phyloP scores from a whole-genome alignment of 306 rosid genomes.

The Crotalaria pallida region DNA sequence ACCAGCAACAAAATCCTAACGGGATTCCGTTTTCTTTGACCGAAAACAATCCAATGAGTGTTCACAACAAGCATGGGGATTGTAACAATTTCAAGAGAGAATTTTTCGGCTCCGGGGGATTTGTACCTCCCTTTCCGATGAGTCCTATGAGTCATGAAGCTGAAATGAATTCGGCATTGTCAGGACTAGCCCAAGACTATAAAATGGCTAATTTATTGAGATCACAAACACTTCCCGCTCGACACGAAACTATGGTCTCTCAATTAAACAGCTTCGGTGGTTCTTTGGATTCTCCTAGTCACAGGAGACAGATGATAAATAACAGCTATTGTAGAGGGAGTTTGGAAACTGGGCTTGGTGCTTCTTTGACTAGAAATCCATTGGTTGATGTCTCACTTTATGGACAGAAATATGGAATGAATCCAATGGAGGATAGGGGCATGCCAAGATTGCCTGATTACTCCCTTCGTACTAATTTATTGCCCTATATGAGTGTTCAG shows the following conservation, averaged over 20 bases:
- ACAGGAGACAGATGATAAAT: conserved; percentile 25
- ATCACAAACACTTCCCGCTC: neutral
- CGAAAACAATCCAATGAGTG: conserved; percentile 22
- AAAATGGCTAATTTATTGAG: conserved; percentile 20
- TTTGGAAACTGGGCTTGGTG: neutral
- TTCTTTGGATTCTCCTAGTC: conserved; percentile 27
- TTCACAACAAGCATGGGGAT: neutral
- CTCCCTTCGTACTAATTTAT: conserved; percentile 10
- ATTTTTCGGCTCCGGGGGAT: conserved; percentile 8
- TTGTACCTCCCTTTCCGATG: conserved; percentile 18
- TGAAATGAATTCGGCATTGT: conserved; percentile 22
- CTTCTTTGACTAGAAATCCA: conserved; percentile 28
- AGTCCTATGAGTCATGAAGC: conserved; percentile 6
- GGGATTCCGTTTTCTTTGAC: neutral
- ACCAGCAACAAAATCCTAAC: conserved; percentile 25
- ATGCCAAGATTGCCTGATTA: conserved; percentile 14
- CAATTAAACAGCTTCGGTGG: conserved; percentile 24
- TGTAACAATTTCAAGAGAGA: conserved; percentile 19
- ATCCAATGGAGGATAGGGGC: conserved; percentile 24
- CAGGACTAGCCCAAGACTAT: conserved; percentile 21
- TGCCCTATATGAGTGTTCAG: conserved; percentile 24
- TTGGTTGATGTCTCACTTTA: conserved; percentile 14
- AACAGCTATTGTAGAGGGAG: conserved; percentile 19
- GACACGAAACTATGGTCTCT: conserved; percentile 6
- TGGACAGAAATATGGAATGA: conserved; percentile 23